Percentiles rank a stretch among this genome's conserved stretches.
Conservation (phyloP, 73 alveolate genomes). For the Stentor roeselii region DNA sequence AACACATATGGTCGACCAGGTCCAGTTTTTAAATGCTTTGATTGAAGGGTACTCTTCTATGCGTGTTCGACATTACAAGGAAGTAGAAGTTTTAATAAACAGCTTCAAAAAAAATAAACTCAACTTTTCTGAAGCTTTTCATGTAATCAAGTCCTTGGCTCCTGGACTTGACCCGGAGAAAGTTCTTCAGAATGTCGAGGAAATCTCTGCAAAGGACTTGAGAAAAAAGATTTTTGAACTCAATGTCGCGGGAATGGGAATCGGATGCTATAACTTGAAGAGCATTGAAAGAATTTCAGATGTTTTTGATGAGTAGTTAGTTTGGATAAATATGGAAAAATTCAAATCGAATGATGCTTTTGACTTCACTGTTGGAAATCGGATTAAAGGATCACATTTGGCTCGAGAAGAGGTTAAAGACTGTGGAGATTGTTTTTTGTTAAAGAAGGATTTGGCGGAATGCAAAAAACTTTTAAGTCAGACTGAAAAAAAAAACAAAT, state of each 20-base stretch:
- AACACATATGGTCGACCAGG: neutral
- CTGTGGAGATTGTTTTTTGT: neutral
- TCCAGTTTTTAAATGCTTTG: neutral
- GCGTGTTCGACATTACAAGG: neutral
- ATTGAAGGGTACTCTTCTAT: neutral
- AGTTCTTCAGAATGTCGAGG: neutral
- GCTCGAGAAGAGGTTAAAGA: too few relatives aligned
- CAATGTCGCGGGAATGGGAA: neutral
- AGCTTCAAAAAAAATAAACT: neutral
- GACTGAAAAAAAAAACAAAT: neutral
- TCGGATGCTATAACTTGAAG: neutral
- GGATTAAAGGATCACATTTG: too few relatives aligned
- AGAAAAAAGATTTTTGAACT: neutral
- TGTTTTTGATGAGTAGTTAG: too few relatives aligned
- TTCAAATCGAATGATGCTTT: too few relatives aligned
- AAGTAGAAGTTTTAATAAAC: neutral
- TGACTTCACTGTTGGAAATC: too few relatives aligned
- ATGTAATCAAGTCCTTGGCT: neutral
- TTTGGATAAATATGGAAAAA: too few relatives aligned
- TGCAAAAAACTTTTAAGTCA: too few relatives aligned
- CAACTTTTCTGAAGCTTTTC: neutral
- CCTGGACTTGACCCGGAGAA: neutral
- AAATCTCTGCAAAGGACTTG: neutral
- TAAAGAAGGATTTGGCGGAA: neutral
- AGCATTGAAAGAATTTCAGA: neutral